These are phyloP conservation scores for Hibiscus trionum DNA, from an alignment of 345 rosid genomes.

Conservation along the genomic window DNA sequence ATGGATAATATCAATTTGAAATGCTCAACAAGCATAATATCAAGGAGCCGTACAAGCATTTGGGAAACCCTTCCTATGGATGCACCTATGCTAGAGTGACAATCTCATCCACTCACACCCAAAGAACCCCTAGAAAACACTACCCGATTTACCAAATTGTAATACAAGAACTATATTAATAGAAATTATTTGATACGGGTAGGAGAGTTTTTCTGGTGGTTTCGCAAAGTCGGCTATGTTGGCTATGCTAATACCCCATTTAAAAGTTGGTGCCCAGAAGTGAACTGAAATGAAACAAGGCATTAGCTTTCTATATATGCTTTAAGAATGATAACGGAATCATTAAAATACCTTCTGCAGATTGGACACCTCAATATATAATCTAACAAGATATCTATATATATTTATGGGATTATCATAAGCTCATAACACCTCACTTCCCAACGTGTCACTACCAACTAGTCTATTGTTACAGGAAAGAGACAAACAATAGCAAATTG, in stretches of 20 bases:
- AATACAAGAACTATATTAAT: not conserved
- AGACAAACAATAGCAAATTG: no score
- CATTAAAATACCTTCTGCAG: not conserved
- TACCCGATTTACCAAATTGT: not conserved
- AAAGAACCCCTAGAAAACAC: not conserved
- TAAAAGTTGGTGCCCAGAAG: slow-evolving; percentile 94
- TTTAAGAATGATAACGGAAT: slow-evolving; percentile 33
- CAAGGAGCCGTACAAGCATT: not conserved
- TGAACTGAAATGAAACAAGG: slow-evolving; percentile 47
- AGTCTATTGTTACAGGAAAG: no score
- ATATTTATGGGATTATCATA: not conserved
- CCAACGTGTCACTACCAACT: no score
- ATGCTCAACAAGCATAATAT: not conserved
- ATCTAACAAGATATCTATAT: not conserved
- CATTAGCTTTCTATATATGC: not conserved
- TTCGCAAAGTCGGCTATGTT: slow-evolving; percentile 76
- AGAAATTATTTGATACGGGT: slow-evolving; percentile 58
- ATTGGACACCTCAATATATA: not conserved
- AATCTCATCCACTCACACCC: not conserved
- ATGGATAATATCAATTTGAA: no score
- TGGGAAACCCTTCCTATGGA: not conserved
- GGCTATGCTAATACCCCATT: slow-evolving; percentile 93
- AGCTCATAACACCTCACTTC: not conserved
- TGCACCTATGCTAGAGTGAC: not conserved
- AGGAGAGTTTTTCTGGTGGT: slow-evolving; percentile 80